Conservation (phyloP, 495 filamentous ascomycete species). For the Penicillium fimorum region DNA sequence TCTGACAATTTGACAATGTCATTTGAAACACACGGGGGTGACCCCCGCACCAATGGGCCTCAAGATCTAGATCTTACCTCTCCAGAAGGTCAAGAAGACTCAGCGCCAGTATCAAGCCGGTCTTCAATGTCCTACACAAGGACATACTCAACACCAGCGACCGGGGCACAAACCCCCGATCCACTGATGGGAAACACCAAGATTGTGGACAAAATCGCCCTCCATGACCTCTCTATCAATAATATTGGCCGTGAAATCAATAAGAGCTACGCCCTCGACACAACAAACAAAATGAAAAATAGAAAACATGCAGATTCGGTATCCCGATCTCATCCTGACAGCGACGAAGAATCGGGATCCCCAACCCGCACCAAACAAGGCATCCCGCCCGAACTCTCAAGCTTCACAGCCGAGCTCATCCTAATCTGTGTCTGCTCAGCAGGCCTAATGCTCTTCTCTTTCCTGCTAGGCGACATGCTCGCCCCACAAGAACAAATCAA, state of each 20-base stretch:
- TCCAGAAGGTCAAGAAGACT: slow-evolving; percentile 4
- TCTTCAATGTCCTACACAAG: slow-evolving; percentile 24
- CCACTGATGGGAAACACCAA: slow-evolving; percentile 19
- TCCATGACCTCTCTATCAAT: slow-evolving; percentile 19
- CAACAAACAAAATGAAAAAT: slow-evolving; percentile 19
- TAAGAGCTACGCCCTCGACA: slow-evolving; percentile 17
- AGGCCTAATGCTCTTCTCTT: slow-evolving; percentile 44
- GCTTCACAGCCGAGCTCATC: slow-evolving; percentile 34
- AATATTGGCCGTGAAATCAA: slow-evolving; percentile 12
- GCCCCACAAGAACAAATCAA: slow-evolving; percentile 38
- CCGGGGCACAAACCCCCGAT: slow-evolving; percentile 27
- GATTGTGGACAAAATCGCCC: slow-evolving; percentile 17
- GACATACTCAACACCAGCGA: slow-evolving; percentile 24
- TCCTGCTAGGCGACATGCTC: slow-evolving; percentile 42
- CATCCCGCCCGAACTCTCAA: slow-evolving; percentile 22
- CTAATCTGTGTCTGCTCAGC: slow-evolving; percentile 45
- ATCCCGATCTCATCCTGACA: slow-evolving; percentile 17
- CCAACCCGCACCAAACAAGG: slow-evolving; percentile 24
- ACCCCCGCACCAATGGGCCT: slow-evolving; percentile 7
- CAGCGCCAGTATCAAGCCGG: slow-evolving; percentile 19
- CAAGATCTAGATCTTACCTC: neutral
- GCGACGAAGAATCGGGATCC: slow-evolving; percentile 19
- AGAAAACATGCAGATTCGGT: slow-evolving; percentile 17
- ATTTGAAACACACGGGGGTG: slow-evolving; percentile 11
- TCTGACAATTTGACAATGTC: slow-evolving; percentile 11